Evolutionary conservation across 1,139 yeast genomes (phyloP).

Genomic region (Ogataea hybrid): DNA sequence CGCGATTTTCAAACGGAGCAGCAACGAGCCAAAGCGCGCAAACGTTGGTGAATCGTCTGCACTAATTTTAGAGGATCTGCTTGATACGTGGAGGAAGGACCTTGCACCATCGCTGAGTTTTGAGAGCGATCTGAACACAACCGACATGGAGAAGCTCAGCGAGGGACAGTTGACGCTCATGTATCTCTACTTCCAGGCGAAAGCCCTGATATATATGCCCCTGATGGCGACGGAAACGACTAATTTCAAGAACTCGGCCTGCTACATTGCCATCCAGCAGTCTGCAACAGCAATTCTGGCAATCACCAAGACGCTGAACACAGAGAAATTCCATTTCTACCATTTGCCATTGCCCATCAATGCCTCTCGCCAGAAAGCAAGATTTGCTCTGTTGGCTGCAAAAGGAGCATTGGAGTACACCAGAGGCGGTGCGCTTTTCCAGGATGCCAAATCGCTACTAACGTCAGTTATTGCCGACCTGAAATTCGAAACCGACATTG

Average conservation of each 20-base stretch:
- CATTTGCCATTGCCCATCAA: slow-evolving; percentile 70
- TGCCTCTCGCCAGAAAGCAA: slow-evolving; percentile 64
- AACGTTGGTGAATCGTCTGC: slow-evolving; percentile 34
- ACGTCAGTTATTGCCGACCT: slow-evolving; percentile 48
- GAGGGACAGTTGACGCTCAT: slow-evolving; percentile 60
- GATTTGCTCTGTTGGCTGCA: slow-evolving; percentile 69
- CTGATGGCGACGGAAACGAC: slow-evolving; percentile 49
- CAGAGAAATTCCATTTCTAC: slow-evolving; percentile 36
- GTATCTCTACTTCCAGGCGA: slow-evolving; percentile 74
- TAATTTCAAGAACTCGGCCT: slow-evolving; percentile 46
- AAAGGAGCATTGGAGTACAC: slow-evolving; percentile 81
- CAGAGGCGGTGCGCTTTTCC: slow-evolving; percentile 77
- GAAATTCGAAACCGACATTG: slow-evolving; percentile 48
- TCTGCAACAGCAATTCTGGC: slow-evolving; percentile 66
- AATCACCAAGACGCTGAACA: slow-evolving; percentile 50
- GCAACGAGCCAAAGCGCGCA: slow-evolving; percentile 28
- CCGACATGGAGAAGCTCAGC: slow-evolving; percentile 40
- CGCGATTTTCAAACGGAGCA: slow-evolving; percentile 53
- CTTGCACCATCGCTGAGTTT: slow-evolving; percentile 62
- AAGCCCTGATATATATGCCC: slow-evolving; percentile 77
- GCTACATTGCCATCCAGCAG: slow-evolving; percentile 66
- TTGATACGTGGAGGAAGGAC: slow-evolving; percentile 79
- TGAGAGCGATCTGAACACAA: slow-evolving; percentile 62
- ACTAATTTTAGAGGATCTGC: slow-evolving; percentile 58
- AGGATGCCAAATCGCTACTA: slow-evolving; percentile 60